Percentiles rank a stretch among this genome's conserved stretches.
phyloP scores from a whole-genome alignment of 2,329 filamentous ascomycete species.

The Aspergillus pseudotamarii region DNA sequence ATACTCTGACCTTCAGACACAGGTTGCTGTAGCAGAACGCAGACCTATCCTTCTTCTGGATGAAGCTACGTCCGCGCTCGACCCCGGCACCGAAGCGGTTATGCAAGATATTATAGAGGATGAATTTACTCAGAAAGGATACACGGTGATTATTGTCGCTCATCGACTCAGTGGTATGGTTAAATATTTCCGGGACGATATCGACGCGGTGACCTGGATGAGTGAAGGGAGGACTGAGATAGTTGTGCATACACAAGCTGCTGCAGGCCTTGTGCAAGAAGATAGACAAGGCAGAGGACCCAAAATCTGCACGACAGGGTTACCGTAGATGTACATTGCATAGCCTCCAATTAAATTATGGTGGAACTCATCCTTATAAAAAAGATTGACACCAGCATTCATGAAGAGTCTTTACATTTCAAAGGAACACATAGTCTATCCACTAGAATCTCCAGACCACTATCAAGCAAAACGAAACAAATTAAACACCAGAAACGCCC shows the following conservation, averaged over 20 bases:
- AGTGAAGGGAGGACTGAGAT: background rate
- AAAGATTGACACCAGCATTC: background rate
- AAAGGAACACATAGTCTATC: background rate
- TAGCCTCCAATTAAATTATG: background rate
- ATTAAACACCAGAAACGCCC: background rate
- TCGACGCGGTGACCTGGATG: constrained; percentile 1
- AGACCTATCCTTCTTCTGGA: constrained; percentile 5
- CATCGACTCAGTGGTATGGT: background rate
- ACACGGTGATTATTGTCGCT: background rate
- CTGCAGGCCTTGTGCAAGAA: background rate
- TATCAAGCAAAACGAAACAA: background rate
- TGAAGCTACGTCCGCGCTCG: constrained; percentile 2
- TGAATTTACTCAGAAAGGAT: background rate
- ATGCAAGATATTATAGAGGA: background rate
- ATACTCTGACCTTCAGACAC: background rate
- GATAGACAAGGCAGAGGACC: background rate
- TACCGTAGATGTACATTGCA: background rate
- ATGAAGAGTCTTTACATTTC: background rate
- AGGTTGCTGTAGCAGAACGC: too few relatives aligned
- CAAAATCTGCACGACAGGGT: too few relatives aligned
- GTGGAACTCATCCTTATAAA: fast-evolving
- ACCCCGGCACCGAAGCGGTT: background rate
- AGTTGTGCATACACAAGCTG: background rate
- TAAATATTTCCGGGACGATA: background rate
- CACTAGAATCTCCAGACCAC: background rate